Evolutionary conservation across 768 basidiomycete genomes (phyloP), one percentile per base, ranked within the genome.

Genomic region (Lactarius sanguifluus): DNA sequence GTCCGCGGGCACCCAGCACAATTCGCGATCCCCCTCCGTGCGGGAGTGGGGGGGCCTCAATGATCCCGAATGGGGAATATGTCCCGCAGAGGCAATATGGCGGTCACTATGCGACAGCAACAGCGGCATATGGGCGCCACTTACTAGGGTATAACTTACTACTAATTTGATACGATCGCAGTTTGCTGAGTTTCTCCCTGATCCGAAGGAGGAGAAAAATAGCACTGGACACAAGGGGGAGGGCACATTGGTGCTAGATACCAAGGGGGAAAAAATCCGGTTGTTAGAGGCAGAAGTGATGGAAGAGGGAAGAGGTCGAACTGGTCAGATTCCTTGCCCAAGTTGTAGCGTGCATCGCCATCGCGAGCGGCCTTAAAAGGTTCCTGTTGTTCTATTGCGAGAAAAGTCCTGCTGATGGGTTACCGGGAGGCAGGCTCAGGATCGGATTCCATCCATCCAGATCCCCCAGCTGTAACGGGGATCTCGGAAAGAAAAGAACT

Each of bases 11-110:
- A 23, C 9, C 45, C 45, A 47, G 10, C 10, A 47, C 10, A 23
- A 47, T n/a, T 47, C 45, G n/a, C 45, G 45, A 47, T 47, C 45
- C n/a, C 45, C 45, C 45, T 47, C 45, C n/a, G n/a, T 16, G 45
- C 10, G n/a, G 23, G 41, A 41, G 16, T 40, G 41, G 12, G 47
- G 9, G 23, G 47, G 5, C 1, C 23, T 23, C 47, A 50, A 50
- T 50, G 5, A 50, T 25, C 47, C 47, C 47, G 47, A 25, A 50
- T 50, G 23, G 47, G 23, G 23, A 23, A 50, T 1, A 6, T 18
- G 18, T 15, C 2, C 41, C 15, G 16, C 16, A 41, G n/a, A 47
- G n/a, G 45, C 3, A 47, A 23, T 47, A 23, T 12, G 10, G 45
- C 3, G n/a, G 23, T 25, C 12, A 23, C 6, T 15, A 16, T 41